Conservation (phyloP, 768 basidiomycete species). For the Steccherinum ochraceum region DNA sequence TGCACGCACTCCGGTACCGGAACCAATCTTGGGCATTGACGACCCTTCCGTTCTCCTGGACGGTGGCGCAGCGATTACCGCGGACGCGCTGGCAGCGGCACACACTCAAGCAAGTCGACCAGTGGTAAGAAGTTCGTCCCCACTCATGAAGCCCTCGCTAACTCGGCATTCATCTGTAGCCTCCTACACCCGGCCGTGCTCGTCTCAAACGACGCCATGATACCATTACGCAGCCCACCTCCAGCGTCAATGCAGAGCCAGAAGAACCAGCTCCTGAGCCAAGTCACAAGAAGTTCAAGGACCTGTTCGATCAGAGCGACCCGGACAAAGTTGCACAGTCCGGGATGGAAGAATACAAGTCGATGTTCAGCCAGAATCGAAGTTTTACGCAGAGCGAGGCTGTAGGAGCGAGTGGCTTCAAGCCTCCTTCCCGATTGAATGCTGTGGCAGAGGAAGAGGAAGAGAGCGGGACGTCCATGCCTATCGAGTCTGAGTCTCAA, state of each 20-base stretch:
- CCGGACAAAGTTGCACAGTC: conserved; percentile 33
- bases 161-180: conserved; percentile 1
- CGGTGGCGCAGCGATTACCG: not conserved
- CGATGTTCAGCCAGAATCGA: conserved; percentile 1
- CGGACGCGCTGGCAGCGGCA: not conserved
- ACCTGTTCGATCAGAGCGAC: conserved; percentile 61
- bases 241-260: not conserved
- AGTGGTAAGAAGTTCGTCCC: too few species aligned
- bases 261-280: conserved; percentile 45
- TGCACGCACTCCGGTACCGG: not conserved
- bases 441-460: conserved; percentile 51
- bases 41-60: conserved; percentile 4
- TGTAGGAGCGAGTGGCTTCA: not conserved
- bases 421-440: not conserved
- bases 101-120: too few species aligned
- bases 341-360: conserved; percentile 11
- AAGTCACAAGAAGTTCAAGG: conserved; percentile 63
- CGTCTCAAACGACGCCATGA: conserved; percentile 7
- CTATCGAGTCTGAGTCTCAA: conserved; percentile 3
- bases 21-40: conserved; percentile 4
- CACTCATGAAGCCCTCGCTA: too few species aligned
- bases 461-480: conserved; percentile 31
- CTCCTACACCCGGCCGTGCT: not conserved
- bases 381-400: conserved; percentile 24
- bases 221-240: not conserved